Conservation (phyloP, 2,329 filamentous ascomycete genomes). For the Fusarium lateritium region DNA sequence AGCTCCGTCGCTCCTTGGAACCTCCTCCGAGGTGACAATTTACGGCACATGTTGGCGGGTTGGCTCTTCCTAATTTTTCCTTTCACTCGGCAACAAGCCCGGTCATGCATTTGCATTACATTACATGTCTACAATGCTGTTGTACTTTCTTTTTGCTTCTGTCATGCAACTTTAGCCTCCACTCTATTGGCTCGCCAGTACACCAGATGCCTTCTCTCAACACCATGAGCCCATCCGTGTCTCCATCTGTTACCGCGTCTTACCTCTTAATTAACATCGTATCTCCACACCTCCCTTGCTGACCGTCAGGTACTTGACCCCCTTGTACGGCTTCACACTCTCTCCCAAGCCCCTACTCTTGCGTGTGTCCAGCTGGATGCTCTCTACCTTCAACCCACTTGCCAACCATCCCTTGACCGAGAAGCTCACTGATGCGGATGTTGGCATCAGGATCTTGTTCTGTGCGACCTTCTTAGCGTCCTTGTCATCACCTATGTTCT, state of each 20-base stretch:
- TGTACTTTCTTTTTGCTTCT: slow-evolving; percentile 19
- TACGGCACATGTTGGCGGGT: slow-evolving; percentile 10
- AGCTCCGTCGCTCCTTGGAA: slow-evolving; percentile 43
- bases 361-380: slow-evolving; percentile 78
- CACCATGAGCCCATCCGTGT: slow-evolving; percentile 19
- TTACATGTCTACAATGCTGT: slow-evolving; percentile 1
- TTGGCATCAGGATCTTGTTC: slow-evolving; percentile 85
- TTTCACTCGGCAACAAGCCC: slow-evolving; percentile 30
- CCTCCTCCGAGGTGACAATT: slow-evolving; percentile 31
- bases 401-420: slow-evolving; percentile 78
- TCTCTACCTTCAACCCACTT: slow-evolving; percentile 77
- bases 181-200: slow-evolving; percentile 28
- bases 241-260: slow-evolving; percentile 18
- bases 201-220: background rate
- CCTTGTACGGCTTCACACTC: slow-evolving; percentile 94
- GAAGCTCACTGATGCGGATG: slow-evolving; percentile 81
- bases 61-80: slow-evolving; percentile 30
- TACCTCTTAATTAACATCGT: slow-evolving; percentile 62
- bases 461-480: slow-evolving; percentile 73
- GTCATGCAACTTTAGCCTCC: slow-evolving; percentile 10
- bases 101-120: slow-evolving; percentile 21
- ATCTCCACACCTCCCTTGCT: slow-evolving; percentile 76
- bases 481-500: slow-evolving; percentile 58
- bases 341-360: slow-evolving; percentile 90
- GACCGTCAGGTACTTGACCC: slow-evolving; percentile 94